These are phyloP conservation scores for Stereocaulon alpinum DNA, from an alignment of 495 filamentous ascomycete species.

Conservation along the genomic window DNA sequence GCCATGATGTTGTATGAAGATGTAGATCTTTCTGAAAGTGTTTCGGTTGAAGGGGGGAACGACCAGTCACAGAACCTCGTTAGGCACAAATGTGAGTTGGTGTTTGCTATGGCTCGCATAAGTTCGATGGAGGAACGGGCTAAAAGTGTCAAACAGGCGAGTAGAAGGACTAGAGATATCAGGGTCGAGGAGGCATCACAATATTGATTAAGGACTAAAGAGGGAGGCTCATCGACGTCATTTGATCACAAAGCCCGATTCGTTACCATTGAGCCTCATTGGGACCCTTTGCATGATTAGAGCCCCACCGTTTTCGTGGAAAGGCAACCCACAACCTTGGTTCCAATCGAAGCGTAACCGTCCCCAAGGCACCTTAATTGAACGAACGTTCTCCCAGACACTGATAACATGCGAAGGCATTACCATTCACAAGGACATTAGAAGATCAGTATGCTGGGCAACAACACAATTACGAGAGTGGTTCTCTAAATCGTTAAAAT, in stretches of 20 bases:
- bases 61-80: not conserved
- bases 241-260: not conserved
- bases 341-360: not conserved
- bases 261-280: not conserved
- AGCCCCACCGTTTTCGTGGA: not conserved
- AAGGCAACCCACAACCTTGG: not conserved
- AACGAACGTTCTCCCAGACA: too few relatives aligned
- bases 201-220: not conserved
- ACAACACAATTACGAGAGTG: too few relatives aligned
- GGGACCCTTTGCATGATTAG: constrained; percentile 2
- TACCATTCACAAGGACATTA: too few relatives aligned
- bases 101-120: not conserved
- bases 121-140: not conserved
- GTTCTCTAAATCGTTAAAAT: too few relatives aligned
- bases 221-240: not conserved
- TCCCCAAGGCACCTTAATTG: too few relatives aligned
- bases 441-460: too few relatives aligned
- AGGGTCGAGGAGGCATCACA: not conserved
- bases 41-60: not conserved
- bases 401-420: too few relatives aligned
- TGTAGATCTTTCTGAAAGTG: not conserved
- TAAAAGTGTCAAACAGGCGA: not conserved
- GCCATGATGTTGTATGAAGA: not conserved
- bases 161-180: not conserved
- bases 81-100: not conserved